Evolutionary conservation across 345 rosid species (phyloP), one percentile per base, ranked within the genome.

Genomic region (Zanthoxylum bungeanum): DNA sequence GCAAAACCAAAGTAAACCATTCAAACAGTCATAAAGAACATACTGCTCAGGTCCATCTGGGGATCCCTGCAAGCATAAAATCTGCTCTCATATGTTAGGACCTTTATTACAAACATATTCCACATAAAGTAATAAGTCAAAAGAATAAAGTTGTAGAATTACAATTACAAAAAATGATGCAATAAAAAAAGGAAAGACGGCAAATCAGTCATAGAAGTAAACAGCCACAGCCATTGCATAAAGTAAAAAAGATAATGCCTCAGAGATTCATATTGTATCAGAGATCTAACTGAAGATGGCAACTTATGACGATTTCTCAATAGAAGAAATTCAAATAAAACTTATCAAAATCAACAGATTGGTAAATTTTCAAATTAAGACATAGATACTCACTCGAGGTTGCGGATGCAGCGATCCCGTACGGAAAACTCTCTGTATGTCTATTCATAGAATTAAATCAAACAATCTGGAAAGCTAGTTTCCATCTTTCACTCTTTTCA

Each of bases 21-120:
- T 46, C 49, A 83, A 74, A 70, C 59, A 8, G 47, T 39, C 36
- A 69, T 3, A 59, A 60, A 76, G 11, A 67, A 76, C 97, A 55
- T 88, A 92, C 99, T 94, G 99, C 78, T 92, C 98, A 36, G 98
- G 93, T 65, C 97, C 99, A 85, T 92, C 99, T 4, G 89, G 91
- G 16, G 99, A 90, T 74, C 98, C 99, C 85, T 90, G 99, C 93
- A 95, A 84, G 79, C 99, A 95, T 74, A 92, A 75, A 79, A 92
- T 92, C 98, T 95, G 97, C 72, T 49, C 47, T 61, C 66, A 76
- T 31, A 68, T 47, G 59, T 59, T 68, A 80, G 79, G 65, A 69
- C n/a, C 58, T 47, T 24, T 8, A 24, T 60, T 25, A 40, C 33
- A 47, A 49, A 34, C 42, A 69, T 68, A 37, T 24, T 55, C 9